Evolutionary conservation across 1,284 basidiomycete species (phyloP).

Genomic region (Fistulina hepatica): DNA sequence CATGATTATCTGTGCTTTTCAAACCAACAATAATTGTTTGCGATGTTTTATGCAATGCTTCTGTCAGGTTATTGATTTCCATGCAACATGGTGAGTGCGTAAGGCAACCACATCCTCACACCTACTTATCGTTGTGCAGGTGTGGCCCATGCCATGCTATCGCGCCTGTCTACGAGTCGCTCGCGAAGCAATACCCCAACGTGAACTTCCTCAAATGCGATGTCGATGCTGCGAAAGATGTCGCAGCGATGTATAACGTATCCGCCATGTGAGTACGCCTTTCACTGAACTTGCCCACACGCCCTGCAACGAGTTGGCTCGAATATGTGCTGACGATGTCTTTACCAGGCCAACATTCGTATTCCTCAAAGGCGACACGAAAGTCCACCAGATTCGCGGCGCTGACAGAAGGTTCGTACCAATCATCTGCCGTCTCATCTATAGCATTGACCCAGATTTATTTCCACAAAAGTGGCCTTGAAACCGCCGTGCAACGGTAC

Average conservation of each 20-base stretch:
- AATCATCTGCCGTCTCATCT: conserved; percentile 1
- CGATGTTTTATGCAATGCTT: conserved; percentile 2
- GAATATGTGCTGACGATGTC: conserved; percentile 1
- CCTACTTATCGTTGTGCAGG: conserved; percentile 29
- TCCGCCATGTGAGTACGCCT: conserved; percentile 47
- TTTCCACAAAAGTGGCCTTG: conserved; percentile 36
- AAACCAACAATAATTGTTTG: no score
- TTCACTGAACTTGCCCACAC: no score
- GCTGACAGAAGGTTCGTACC: conserved; percentile 49
- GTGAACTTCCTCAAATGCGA: conserved; percentile 77
- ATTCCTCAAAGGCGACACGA: conserved; percentile 55
- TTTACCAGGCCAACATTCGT: conserved; percentile 63
- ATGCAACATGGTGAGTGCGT: conserved; percentile 55
- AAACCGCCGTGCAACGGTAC: conserved; percentile 44
- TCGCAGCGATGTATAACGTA: conserved; percentile 48
- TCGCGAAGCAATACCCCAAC: conserved; percentile 51
- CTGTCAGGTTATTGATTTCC: conserved; percentile 69
- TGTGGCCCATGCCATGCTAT: conserved; percentile 75
- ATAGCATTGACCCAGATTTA: background rate
- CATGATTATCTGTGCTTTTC: conserved; percentile 2
- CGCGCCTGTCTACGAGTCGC: conserved; percentile 57
- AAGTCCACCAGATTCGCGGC: conserved; percentile 59
- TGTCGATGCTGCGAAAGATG: conserved; percentile 58
- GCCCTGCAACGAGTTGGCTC: no score
- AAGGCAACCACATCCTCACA: conserved; percentile 1